Evolutionary conservation across 108 stramenopile genomes (phyloP).

Genomic region (Cyclotella atomus): DNA sequence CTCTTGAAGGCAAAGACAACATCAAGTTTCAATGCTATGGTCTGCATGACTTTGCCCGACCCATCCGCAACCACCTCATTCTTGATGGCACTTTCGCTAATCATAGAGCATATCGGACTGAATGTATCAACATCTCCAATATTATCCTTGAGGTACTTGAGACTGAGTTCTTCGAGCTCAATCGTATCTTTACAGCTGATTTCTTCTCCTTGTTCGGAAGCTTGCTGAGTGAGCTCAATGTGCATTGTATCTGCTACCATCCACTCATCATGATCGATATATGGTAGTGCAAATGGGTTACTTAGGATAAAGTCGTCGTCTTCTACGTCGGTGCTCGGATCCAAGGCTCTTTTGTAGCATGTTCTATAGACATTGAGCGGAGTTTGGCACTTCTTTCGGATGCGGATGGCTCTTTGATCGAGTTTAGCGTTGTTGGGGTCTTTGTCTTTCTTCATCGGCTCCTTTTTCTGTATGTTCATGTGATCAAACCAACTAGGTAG

Average conservation of each 20-base stretch:
- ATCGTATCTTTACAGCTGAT: background rate
- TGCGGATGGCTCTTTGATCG: background rate
- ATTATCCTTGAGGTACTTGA: slow-evolving; percentile 5
- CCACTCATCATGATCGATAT: background rate
- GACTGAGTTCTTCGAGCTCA: background rate
- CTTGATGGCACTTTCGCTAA: background rate
- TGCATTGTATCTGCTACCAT: slow-evolving; percentile 6
- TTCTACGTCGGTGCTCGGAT: background rate
- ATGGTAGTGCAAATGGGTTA: background rate
- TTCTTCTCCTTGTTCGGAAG: background rate
- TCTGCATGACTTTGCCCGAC: background rate
- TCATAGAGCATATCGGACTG: background rate
- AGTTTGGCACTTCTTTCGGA: background rate
- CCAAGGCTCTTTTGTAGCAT: background rate
- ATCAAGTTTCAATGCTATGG: background rate
- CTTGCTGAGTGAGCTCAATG: background rate
- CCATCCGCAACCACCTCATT: background rate
- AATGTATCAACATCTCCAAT: background rate
- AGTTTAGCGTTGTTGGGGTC: background rate
- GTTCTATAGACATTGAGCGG: slow-evolving; percentile 2
- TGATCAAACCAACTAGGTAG: background rate
- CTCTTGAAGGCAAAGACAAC: background rate
- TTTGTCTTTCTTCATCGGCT: background rate
- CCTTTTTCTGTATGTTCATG: slow-evolving; percentile 2
- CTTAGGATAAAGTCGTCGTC: background rate